Conservation (phyloP, 2,329 filamentous ascomycete species). For the Claviceps pusilla region DNA sequence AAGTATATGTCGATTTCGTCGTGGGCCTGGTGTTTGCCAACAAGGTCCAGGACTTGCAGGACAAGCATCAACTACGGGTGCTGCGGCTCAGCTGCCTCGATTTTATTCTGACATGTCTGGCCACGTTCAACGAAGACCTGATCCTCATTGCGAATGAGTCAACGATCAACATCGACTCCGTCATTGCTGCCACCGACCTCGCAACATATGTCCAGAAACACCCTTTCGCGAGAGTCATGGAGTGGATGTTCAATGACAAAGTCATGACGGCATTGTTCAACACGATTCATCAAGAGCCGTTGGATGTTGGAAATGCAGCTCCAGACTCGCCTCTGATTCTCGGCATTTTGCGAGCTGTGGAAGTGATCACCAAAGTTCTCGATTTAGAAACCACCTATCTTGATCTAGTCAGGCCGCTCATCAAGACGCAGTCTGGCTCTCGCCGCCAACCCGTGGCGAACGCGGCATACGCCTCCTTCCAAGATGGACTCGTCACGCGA, state of each 20-base stretch:
- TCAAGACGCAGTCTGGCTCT: slow-evolving; percentile 50
- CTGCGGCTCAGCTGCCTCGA: slow-evolving; percentile 69
- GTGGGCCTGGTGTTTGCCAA: slow-evolving; percentile 62
- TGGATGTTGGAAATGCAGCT: slow-evolving; percentile 55
- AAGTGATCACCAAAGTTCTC: slow-evolving; percentile 69
- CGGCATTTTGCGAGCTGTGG: slow-evolving; percentile 63
- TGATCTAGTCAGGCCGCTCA: slow-evolving; percentile 66
- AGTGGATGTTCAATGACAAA: slow-evolving; percentile 93
- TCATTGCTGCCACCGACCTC: slow-evolving; percentile 60
- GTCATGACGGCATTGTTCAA: slow-evolving; percentile 68
- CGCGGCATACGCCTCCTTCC: slow-evolving; percentile 70
- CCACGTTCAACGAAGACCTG: slow-evolving; percentile 86
- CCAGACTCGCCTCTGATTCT: slow-evolving; percentile 70
- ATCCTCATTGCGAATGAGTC: slow-evolving; percentile 73
- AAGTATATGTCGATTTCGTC: slow-evolving; percentile 84
- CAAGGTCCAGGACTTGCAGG: slow-evolving; percentile 48
- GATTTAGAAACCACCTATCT: slow-evolving; percentile 84
- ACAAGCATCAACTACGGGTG: slow-evolving; percentile 54
- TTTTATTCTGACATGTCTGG: slow-evolving; percentile 65
- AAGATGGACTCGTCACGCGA: slow-evolving; percentile 77
- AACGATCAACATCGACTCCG: slow-evolving; percentile 56
- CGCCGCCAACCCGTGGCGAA: slow-evolving; percentile 46
- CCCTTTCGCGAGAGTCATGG: slow-evolving; percentile 88
- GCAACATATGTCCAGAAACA: slow-evolving; percentile 73
- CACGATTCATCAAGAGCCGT: slow-evolving; percentile 60